Base-by-base conservation (phyloP, 1,284 basidiomycete species). In the Fomitopsis pinicola region DNA sequence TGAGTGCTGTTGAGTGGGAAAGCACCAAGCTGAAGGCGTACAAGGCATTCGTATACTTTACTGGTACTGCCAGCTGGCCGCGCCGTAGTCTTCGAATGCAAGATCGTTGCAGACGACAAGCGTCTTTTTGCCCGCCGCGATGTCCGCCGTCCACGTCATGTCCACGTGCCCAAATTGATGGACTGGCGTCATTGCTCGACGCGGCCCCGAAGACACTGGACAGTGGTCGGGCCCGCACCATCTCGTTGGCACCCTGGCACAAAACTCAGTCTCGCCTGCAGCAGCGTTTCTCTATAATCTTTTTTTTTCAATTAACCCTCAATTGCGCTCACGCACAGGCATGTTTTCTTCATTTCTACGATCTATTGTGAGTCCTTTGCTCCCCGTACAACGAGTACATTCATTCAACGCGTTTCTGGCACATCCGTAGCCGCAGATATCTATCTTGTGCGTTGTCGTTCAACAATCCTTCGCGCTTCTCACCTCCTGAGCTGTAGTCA, bases 391-490 rank as follows among this genome's bases (percentile, higher is more conserved):
- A 22, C 28, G 42, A 52, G 8, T 42, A 8, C 35, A 12, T 9
- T 30, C 35, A 26, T 12, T 14, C 33, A n/a, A 22, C 12, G 52
- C 40, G 14, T 42, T 28, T 17, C 30, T 7, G 15, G 14, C 26
- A 40, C 52, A 87, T 33, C 30, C 2, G 30, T 8, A 33, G 86
- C 84, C 84, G 7, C 80, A 87, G 67, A 77, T 87, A 22, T 86
- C 86, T 1, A 86, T 87, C n/a, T 87, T 87, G 85, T 87, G 67
- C 66, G 85, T 56, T 22, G 45, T 22, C n/a, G 4, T 5, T n/a
- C 40, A n/a, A 42, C 2, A 42, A 4, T 42, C 40, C 40, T 14
- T 42, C 14, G 4, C 40, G 5, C 12, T 6, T 45, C 14, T 33
- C 7, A 12, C 54, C 19, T 30, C 42, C 19, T n/a, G 15, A 44